Base-by-base conservation (phyloP, 768 basidiomycete genomes). In the Rhizopogon rudus region DNA sequence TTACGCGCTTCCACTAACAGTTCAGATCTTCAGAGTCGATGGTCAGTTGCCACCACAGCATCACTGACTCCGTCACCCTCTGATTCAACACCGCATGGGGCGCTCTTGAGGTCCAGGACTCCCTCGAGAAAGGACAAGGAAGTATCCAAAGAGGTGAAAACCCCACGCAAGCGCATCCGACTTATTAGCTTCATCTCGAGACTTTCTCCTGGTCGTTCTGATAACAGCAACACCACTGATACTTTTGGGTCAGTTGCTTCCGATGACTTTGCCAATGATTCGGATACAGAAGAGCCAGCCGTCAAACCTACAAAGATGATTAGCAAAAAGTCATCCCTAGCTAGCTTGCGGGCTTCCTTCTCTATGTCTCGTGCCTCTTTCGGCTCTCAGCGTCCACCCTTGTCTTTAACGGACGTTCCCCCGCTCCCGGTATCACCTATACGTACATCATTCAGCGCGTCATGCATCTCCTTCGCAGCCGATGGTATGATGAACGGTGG, bases 181-280 rank as follows among this genome's bases (percentile, higher is more conserved):
- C 69, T 69, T 51, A 66, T 71, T 37, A 68, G 62, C 44, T 64
- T 69, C 41, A 68, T 69, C 8, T 70, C 68, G 0, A 68, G 66
- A 3, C 28, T 69, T 3, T 71, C 69, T 1, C 69, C 68, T 0
- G 59, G 67, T 25, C 69, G 70, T n/a, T 37, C 20, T 13, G 68
- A 71, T 3, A 6, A 45, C 4, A 49, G 63, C 3, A 50, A 64
- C 5, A 20, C 54, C 0, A 54, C 57, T 6, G 45, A 45, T 2
- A 57, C 56, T 7, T 48, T 40, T 5, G 56, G 28, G 8, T 37
- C 60, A 0, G 43, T 17, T 5, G 56, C 52, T 4, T 57, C 60
- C 3, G 67, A 65, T 28, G 67, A 70, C 44, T 64, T 61, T 0
- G 40, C 33, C 16, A 54, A 61, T 3, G 69, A 71, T 3, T 59